Conservation (phyloP, 2,329 filamentous ascomycete genomes). For the Tolypocladium tundrense region DNA sequence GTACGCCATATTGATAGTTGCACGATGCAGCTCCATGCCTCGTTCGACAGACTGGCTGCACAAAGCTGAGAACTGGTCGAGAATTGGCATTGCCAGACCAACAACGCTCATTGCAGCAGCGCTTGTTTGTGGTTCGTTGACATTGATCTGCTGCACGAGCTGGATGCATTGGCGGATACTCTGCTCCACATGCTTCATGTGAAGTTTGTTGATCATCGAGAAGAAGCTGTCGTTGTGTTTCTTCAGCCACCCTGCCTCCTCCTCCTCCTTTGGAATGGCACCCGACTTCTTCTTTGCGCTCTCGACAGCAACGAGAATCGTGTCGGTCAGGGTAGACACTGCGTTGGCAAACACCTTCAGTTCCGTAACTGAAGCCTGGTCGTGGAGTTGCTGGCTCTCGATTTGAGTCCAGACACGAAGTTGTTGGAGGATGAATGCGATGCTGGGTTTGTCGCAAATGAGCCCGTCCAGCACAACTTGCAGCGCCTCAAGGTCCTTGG, state of each 20-base stretch:
- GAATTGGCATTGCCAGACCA: slow-evolving; percentile 47
- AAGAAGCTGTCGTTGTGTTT: slow-evolving; percentile 39
- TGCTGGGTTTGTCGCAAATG: slow-evolving; percentile 36
- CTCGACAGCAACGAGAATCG: slow-evolving; percentile 71
- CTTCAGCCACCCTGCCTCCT: slow-evolving; percentile 24
- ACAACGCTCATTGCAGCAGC: slow-evolving; percentile 20
- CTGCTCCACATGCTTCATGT: slow-evolving; percentile 42
- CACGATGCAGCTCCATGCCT: slow-evolving; percentile 55
- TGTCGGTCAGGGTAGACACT: slow-evolving; percentile 58
- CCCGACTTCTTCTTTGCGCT: slow-evolving; percentile 49
- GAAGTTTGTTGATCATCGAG: slow-evolving; percentile 47
- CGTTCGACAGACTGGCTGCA: slow-evolving; percentile 47
- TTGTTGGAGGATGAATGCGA: slow-evolving; percentile 57
- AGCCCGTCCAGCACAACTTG: slow-evolving; percentile 28
- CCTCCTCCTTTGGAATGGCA: slow-evolving; percentile 23
- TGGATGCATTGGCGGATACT: slow-evolving; percentile 28
- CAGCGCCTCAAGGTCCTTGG: slow-evolving; percentile 26
- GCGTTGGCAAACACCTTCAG: slow-evolving; percentile 41
- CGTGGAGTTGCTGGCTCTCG: slow-evolving; percentile 10
- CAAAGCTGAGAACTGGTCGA: slow-evolving; percentile 60
- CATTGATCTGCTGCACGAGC: slow-evolving; percentile 21
- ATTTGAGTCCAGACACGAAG: slow-evolving; percentile 52
- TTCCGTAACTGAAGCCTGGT: slow-evolving; percentile 6
- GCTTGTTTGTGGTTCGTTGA: slow-evolving; percentile 15
- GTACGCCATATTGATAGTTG: slow-evolving; percentile 64